phyloP scores from a whole-genome alignment of 495 filamentous ascomycete genomes.

The Xylaria curta region DNA sequence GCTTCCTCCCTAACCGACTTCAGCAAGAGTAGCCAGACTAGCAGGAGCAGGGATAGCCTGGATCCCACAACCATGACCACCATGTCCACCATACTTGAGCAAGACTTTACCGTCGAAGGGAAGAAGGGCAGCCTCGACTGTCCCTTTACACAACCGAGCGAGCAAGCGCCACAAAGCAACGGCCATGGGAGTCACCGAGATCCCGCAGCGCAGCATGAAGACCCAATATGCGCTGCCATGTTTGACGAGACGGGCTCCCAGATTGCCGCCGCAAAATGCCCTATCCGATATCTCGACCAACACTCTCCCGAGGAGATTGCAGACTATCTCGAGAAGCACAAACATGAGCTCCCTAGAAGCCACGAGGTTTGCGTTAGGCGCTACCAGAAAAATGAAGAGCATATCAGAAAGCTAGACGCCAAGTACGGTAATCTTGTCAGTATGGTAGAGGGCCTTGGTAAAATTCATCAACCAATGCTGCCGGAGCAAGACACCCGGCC shows the following conservation, averaged over 20 bases:
- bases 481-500: conserved; percentile 62
- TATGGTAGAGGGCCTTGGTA: conserved; percentile 87
- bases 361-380: conserved; percentile 89
- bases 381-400: conserved; percentile 81
- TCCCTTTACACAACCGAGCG: conserved; percentile 57
- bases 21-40: conserved; percentile 47
- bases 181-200: conserved; percentile 26
- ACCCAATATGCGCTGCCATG: conserved; percentile 68
- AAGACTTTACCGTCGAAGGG: conserved; percentile 69
- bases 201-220: conserved; percentile 46
- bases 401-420: conserved; percentile 82
- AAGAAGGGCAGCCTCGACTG: conserved; percentile 66
- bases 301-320: conserved; percentile 92
- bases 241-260: conserved; percentile 59
- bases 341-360: conserved; percentile 88
- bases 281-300: conserved; percentile 86
- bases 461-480: conserved; percentile 82
- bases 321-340: conserved; percentile 86
- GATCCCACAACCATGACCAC: conserved; percentile 53
- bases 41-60: conserved; percentile 46
- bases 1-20: conserved; percentile 46
- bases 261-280: conserved; percentile 70
- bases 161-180: conserved; percentile 34
- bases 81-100: conserved; percentile 63
- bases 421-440: conserved; percentile 89